Evolutionary conservation across 2,329 filamentous ascomycete genomes (phyloP), one percentile per base, ranked within the genome.

Genomic region (Periconia macrospinosa): DNA sequence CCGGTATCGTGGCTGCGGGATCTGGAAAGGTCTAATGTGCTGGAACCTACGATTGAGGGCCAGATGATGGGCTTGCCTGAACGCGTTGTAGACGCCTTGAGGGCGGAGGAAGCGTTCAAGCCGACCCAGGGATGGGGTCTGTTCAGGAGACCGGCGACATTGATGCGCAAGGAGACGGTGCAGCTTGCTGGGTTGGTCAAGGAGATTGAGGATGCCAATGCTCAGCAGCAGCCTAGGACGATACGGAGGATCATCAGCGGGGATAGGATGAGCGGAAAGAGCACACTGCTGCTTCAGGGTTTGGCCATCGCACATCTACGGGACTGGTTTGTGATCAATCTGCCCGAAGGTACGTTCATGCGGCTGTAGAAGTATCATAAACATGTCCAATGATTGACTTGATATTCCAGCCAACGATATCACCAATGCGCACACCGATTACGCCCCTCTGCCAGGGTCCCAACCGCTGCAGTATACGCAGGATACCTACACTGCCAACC

Each of bases 61-160:
- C 82, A 82, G 56, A 83, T 97, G 30, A 77, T 91, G 49, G 84
- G 84, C 1, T 75, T 97, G 27, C 86, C 89, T 8, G 84, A 86
- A 41, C 75, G 78, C 1, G 78, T 91, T 47, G 83, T 97, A 47
- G 92, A 96, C 76, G 85, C 88, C 72, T 79, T 99, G 77, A 84
- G 92, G 65, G 83, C 86, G n/a, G 81, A 89, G 50, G 90, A 96
- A 70, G 92, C 91, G 3, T 99, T 99, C 81, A 96, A 96, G 83
- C 81, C 86, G 19, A 90, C 86, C 20, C 94, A 97, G 81, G 86
- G 84, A 59, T 99, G 94, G 92, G 84, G 82, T 54, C 78, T 96
- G 66, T 99, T 97, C 76, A 81, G 90, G 63, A 83, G 86, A 61
- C 94, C 94, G 23, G 89, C 90, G 52, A 84, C 88, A 50, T 78